Evolutionary conservation across 805 yeast genomes (phyloP).

Genomic region (Sugiyamaella floridensis): DNA sequence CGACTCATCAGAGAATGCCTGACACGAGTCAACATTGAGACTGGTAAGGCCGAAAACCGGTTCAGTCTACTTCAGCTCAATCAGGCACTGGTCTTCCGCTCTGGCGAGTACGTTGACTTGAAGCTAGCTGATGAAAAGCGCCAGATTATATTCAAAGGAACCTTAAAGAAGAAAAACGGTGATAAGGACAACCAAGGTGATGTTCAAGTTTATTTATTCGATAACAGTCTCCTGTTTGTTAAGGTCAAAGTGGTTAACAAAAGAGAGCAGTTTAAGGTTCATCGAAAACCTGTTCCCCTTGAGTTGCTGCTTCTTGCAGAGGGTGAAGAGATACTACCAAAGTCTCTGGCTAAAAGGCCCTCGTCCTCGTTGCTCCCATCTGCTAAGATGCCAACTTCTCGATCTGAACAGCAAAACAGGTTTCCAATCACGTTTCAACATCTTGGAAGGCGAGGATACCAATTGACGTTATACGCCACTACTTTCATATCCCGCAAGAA

Average conservation of each 20-base stretch:
- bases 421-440: slow-evolving; percentile 45
- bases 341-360: slow-evolving; percentile 29
- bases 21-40: slow-evolving; percentile 72
- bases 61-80: slow-evolving; percentile 81
- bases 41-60: slow-evolving; percentile 91
- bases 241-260: slow-evolving; percentile 81
- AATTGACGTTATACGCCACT: slow-evolving; percentile 36
- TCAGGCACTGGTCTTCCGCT: slow-evolving; percentile 72
- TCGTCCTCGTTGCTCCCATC: slow-evolving; percentile 26
- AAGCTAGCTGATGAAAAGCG: slow-evolving; percentile 78
- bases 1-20: slow-evolving; percentile 69
- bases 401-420: slow-evolving; percentile 20
- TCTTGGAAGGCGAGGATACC: slow-evolving; percentile 44
- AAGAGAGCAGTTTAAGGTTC: slow-evolving; percentile 85
- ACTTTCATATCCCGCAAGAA: slow-evolving; percentile 59
- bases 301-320: slow-evolving; percentile 41
- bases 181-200: slow-evolving; percentile 69
- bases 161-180: slow-evolving; percentile 64
- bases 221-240: slow-evolving; percentile 79
- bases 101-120: slow-evolving; percentile 80
- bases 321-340: slow-evolving; percentile 69
- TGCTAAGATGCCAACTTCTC: slow-evolving; percentile 24
- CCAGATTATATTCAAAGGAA: slow-evolving; percentile 70
- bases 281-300: slow-evolving; percentile 50
- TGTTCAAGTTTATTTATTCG: slow-evolving; percentile 80